phyloP scores from a whole-genome alignment of 2,329 filamentous ascomycete species.

The Stemphylium vesicarium region DNA sequence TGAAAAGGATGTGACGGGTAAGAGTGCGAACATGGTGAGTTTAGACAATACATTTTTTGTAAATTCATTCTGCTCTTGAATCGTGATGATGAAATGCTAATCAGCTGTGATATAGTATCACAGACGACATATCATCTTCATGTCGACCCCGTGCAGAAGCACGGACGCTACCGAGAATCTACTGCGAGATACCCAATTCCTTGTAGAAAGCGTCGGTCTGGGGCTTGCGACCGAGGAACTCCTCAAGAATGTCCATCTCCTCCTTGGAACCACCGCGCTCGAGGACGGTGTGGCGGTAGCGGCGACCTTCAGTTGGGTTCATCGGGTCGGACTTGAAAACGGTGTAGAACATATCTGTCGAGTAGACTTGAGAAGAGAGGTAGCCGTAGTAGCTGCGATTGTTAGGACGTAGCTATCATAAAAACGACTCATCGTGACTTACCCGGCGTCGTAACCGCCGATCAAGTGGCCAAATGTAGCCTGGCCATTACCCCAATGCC shows the following conservation, averaged over 20 bases:
- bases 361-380: conserved; percentile 75
- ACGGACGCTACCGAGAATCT: not conserved
- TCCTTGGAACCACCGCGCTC: conserved; percentile 79
- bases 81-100: too few species aligned
- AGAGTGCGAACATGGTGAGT: too few species aligned
- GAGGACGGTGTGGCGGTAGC: conserved; percentile 79
- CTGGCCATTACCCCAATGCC: conserved; percentile 76
- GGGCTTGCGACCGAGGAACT: conserved; percentile 78
- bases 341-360: conserved; percentile 83
- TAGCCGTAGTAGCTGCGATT: conserved; percentile 67
- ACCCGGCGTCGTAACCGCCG: conserved; percentile 80
- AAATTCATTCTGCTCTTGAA: too few species aligned
- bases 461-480: conserved; percentile 84
- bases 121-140: too few species aligned
- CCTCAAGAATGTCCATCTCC: conserved; percentile 79
- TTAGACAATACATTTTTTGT: too few species aligned
- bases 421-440: conserved; percentile 15
- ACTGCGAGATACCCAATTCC: conserved; percentile 66
- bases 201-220: conserved; percentile 80
- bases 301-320: conserved; percentile 73
- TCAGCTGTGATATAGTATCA: too few species aligned
- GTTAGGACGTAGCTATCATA: not conserved
- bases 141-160: too few species aligned
- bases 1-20: too few species aligned
- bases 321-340: conserved; percentile 81